Evolutionary conservation across 352 stramenopile species (phyloP).

Genomic region (Thalassiosira exigua): DNA sequence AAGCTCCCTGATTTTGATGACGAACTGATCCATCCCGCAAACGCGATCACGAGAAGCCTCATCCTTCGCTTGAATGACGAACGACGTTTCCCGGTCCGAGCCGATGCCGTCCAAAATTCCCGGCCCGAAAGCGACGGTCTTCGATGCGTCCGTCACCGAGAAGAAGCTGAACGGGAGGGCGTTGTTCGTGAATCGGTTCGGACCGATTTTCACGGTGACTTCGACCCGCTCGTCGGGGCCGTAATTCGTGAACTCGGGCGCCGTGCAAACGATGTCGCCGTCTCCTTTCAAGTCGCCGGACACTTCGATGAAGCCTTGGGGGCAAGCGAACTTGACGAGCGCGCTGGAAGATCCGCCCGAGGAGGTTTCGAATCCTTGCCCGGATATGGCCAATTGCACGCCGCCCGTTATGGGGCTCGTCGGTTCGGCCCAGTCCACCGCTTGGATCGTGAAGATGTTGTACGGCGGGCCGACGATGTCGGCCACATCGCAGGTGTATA

Average conservation of each 20-base stretch:
- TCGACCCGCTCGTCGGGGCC: conserved; percentile 86
- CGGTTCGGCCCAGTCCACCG: conserved; percentile 67
- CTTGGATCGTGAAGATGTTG: conserved; percentile 90
- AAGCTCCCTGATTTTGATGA: conserved; percentile 70
- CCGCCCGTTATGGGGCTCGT: conserved; percentile 94
- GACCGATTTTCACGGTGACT: conserved; percentile 89
- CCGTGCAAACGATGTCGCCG: conserved; percentile 88
- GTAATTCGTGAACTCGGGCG: conserved; percentile 95
- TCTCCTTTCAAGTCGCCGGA: conserved; percentile 88
- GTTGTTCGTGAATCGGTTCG: conserved; percentile 93
- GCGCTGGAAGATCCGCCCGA: conserved; percentile 82
- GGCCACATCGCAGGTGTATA: conserved; percentile 92
- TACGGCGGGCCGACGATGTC: conserved; percentile 96
- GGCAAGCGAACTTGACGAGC: conserved; percentile 90
- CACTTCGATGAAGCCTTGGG: conserved; percentile 93
- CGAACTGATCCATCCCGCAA: conserved; percentile 95
- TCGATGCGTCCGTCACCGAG: conserved; percentile 90
- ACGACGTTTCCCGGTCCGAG: conserved; percentile 86
- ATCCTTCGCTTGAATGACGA: conserved; percentile 92
- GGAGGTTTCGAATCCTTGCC: conserved; percentile 91
- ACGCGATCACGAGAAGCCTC: conserved; percentile 89
- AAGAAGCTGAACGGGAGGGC: conserved; percentile 93
- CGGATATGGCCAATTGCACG: conserved; percentile 89
- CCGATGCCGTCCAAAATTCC: conserved; percentile 89
- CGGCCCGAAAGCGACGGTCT: conserved; percentile 93